These are phyloP conservation scores for Blastobotrys serpentis DNA, from an alignment of 1,139 yeast genomes.

Conservation along the genomic window DNA sequence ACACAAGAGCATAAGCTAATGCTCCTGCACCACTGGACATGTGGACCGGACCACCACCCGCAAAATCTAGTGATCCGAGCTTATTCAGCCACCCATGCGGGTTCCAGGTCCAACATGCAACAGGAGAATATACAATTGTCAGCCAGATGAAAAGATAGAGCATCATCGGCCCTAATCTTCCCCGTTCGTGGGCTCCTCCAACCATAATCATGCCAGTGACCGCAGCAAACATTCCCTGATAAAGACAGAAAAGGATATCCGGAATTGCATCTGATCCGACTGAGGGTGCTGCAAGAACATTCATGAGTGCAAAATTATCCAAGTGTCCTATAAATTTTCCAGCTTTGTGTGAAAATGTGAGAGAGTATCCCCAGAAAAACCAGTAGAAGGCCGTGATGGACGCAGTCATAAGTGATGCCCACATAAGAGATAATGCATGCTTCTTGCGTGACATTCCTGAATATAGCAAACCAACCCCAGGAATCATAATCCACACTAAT, in stretches of 20 bases:
- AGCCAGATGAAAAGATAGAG: slow-evolving; percentile 89
- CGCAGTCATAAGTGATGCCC: slow-evolving; percentile 71
- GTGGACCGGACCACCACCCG: slow-evolving; percentile 99
- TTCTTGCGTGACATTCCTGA: slow-evolving; percentile 90
- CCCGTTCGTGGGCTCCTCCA: slow-evolving; percentile 98
- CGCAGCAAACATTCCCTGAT: slow-evolving; percentile 95
- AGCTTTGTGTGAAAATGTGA: slow-evolving; percentile 73
- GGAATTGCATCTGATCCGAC: slow-evolving; percentile 65
- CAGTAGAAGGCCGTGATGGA: slow-evolving; percentile 80
- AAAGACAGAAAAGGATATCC: slow-evolving; percentile 81
- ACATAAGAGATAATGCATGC: slow-evolving; percentile 83
- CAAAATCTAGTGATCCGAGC: slow-evolving; percentile 88
- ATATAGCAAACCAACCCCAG: slow-evolving; percentile 88
- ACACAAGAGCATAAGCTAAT: slow-evolving; percentile 80
- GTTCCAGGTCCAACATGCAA: slow-evolving; percentile 98
- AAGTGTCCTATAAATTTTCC: slow-evolving; percentile 76
- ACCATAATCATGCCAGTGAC: slow-evolving; percentile 90
- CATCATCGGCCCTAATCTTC: slow-evolving; percentile 96
- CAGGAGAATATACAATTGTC: slow-evolving; percentile 92
- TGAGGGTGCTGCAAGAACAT: slow-evolving; percentile 79
- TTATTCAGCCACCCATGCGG: slow-evolving; percentile 80
- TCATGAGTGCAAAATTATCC: slow-evolving; percentile 72
- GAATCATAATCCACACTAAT: slow-evolving; percentile 91
- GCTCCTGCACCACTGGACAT: slow-evolving; percentile 94
- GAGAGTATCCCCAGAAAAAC: slow-evolving; percentile 96